Evolutionary conservation across 805 yeast genomes (phyloP).

Genomic region (Metschnikowia gelsemii): DNA sequence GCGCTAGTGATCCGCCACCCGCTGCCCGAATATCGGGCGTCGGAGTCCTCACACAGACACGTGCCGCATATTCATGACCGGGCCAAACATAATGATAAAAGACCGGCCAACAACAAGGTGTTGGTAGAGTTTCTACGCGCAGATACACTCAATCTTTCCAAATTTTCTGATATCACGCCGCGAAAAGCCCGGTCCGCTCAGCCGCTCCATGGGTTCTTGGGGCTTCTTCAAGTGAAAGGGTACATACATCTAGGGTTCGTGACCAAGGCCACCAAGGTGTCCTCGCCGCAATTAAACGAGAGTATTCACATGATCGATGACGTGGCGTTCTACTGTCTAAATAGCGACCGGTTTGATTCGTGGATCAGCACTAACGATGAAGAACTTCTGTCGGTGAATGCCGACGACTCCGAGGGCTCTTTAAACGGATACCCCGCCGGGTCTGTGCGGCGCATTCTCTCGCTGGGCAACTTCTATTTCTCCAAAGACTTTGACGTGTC

Average conservation of each 20-base stretch:
- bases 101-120: conserved; percentile 32
- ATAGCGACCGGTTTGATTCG: conserved; percentile 53
- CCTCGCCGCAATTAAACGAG: conserved; percentile 57
- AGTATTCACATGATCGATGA: conserved; percentile 53
- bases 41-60: conserved; percentile 21
- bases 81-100: conserved; percentile 17
- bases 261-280: conserved; percentile 54
- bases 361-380: conserved; percentile 21
- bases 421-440: conserved; percentile 38
- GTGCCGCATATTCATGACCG: conserved; percentile 25
- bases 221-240: conserved; percentile 55
- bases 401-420: conserved; percentile 19
- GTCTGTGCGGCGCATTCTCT: conserved; percentile 44
- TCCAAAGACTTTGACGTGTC: conserved; percentile 49
- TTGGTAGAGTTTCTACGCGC: conserved; percentile 54
- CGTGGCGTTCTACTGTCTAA: conserved; percentile 65
- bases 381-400: conserved; percentile 11
- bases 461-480: conserved; percentile 50
- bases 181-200: conserved; percentile 23
- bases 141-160: conserved; percentile 35
- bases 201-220: conserved; percentile 56
- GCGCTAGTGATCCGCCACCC: conserved; percentile 61
- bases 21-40: conserved; percentile 27
- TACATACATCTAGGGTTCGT: conserved; percentile 58
- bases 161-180: conserved; percentile 46